These are phyloP conservation scores for Linum trigynum DNA, from an alignment of 345 rosid genomes.

Conservation along the genomic window DNA sequence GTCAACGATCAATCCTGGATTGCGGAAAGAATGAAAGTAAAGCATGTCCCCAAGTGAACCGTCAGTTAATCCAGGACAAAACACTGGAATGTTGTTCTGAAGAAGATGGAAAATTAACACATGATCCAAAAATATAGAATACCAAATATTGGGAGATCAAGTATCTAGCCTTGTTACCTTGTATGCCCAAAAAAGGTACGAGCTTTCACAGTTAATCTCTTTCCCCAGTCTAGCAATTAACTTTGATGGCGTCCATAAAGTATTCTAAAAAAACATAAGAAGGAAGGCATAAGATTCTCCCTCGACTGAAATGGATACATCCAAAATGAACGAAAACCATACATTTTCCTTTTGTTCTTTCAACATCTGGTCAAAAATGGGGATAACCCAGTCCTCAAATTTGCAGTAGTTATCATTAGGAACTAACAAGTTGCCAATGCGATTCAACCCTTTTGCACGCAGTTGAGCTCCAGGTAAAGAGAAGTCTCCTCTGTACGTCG, in stretches of 20 bases:
- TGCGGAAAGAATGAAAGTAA: slow-evolving; percentile 71
- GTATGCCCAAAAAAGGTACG: slow-evolving; percentile 91
- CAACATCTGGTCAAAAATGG: slow-evolving; percentile 81
- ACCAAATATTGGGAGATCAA: too few relatives aligned
- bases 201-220: slow-evolving; percentile 75
- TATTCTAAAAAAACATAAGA: slow-evolving; percentile 31
- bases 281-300: not conserved
- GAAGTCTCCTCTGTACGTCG: slow-evolving; percentile 84
- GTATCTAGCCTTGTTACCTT: slow-evolving; percentile 36
- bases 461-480: slow-evolving; percentile 64
- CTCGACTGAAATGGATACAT: not conserved
- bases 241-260: slow-evolving; percentile 87
- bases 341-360: slow-evolving; percentile 90
- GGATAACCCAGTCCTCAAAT: slow-evolving; percentile 95
- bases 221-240: slow-evolving; percentile 70
- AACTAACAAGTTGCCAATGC: slow-evolving; percentile 85
- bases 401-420: slow-evolving; percentile 95
- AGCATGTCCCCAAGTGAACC: slow-evolving; percentile 96
- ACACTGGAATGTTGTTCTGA: slow-evolving; percentile 86
- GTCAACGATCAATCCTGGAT: slow-evolving; percentile 53
- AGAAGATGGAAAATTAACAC: slow-evolving; percentile 8
- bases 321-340: not conserved
- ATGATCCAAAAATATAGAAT: not conserved
- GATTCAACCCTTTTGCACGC: slow-evolving; percentile 78
- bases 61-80: slow-evolving; percentile 89